Conservation (phyloP, 495 filamentous ascomycete species). For the Daldinia caldariorum region DNA sequence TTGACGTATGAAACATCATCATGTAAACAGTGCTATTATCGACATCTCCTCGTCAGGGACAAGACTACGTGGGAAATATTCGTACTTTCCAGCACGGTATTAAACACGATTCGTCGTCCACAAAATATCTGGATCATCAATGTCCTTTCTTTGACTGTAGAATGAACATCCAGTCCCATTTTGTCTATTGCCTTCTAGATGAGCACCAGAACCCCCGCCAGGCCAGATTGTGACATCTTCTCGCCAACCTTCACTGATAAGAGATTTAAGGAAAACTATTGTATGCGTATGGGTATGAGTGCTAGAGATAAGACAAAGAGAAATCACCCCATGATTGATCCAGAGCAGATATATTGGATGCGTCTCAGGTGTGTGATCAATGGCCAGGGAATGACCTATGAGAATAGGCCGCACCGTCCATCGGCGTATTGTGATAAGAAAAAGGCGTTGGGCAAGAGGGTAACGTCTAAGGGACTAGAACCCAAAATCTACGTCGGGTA, state of each 20-base stretch:
- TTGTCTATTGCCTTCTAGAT: constrained; percentile 9
- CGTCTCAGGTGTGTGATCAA: constrained; percentile 28
- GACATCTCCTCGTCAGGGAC: constrained; percentile 11
- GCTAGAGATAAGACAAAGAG: background rate
- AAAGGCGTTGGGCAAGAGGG: constrained; percentile 27
- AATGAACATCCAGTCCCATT: constrained; percentile 4
- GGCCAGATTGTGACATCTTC: background rate
- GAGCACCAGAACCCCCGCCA: constrained; percentile 7
- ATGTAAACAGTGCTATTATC: background rate
- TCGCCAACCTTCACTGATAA: background rate
- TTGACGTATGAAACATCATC: constrained; percentile 18
- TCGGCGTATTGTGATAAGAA: constrained; percentile 38
- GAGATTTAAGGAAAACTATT: constrained; percentile 26
- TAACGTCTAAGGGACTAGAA: constrained; percentile 28
- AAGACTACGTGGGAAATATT: constrained; percentile 11
- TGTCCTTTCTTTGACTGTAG: background rate
- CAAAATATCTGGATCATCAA: constrained; percentile 13
- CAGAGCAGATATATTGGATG: constrained; percentile 7
- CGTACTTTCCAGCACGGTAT: constrained; percentile 33
- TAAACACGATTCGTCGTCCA: constrained; percentile 20
- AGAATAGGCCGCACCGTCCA: constrained; percentile 48
- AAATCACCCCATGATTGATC: constrained; percentile 1
- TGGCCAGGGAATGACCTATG: constrained; percentile 48
- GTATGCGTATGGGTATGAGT: background rate
- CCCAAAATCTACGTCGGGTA: constrained; percentile 53